These are phyloP conservation scores for Entomophthora muscae DNA, from an alignment of 371 early-diverging fungal species.

Conservation along the genomic window DNA sequence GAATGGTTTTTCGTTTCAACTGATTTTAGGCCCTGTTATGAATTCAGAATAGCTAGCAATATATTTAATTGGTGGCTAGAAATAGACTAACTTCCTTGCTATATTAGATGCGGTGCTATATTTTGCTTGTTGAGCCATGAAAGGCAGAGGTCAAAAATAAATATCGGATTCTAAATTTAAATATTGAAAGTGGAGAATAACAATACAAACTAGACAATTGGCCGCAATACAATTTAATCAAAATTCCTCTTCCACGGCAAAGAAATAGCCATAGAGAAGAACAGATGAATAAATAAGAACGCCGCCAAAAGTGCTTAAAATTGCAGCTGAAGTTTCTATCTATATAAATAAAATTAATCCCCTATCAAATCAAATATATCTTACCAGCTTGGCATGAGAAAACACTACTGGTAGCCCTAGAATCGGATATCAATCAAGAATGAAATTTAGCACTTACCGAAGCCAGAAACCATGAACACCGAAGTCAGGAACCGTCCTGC, in stretches of 20 bases:
- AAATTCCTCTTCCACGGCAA: slow-evolving; percentile 2
- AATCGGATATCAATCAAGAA: neutral
- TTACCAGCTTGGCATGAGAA: slow-evolving; percentile 1
- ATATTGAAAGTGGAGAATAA: no score
- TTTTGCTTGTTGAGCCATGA: no score
- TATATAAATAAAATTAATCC: neutral
- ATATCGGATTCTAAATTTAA: no score
- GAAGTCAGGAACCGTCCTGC: slow-evolving; percentile 9
- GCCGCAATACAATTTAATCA: no score
- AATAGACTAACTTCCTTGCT: no score
- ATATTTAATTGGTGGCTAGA: no score
- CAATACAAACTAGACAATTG: no score
- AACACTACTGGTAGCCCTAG: slow-evolving; percentile 3
- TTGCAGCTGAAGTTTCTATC: neutral
- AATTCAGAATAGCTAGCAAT: no score
- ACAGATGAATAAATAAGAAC: neutral
- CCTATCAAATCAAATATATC: neutral
- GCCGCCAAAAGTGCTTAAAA: neutral
- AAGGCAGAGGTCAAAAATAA: no score
- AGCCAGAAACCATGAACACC: slow-evolving; percentile 8
- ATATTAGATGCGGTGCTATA: no score
- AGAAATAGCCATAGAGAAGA: neutral
- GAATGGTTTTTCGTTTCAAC: no score
- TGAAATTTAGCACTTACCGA: slow-evolving; percentile 1
- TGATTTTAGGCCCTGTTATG: no score